Conservation (phyloP, 352 stramenopile genomes). For the Phytophthora europaea region DNA sequence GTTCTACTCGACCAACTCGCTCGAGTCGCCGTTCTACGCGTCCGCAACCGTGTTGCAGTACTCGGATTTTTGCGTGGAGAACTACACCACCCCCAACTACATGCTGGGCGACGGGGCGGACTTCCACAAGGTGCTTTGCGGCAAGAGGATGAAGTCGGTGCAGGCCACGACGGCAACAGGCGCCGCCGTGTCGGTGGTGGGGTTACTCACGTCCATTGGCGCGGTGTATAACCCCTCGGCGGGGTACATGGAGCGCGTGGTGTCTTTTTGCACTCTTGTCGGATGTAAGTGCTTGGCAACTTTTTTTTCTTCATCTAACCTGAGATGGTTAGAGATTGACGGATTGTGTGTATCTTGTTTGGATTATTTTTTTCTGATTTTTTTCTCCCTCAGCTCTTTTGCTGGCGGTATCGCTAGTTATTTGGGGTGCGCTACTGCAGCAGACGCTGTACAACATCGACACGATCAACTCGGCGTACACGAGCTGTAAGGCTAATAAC, state of each 20-base stretch:
- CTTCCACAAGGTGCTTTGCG: constrained; percentile 78
- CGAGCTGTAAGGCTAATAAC: constrained; percentile 74
- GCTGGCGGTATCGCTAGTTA: constrained; percentile 77
- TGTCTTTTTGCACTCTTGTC: constrained; percentile 87
- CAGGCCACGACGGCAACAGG: constrained; percentile 74
- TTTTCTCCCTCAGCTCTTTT: constrained; percentile 58
- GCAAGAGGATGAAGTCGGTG: constrained; percentile 75
- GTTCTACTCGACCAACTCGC: constrained; percentile 82
- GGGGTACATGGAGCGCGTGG: constrained; percentile 75
- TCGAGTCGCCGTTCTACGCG: constrained; percentile 84
- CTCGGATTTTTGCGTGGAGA: constrained; percentile 67
- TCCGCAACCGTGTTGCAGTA: constrained; percentile 85
- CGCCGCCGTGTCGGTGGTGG: constrained; percentile 67
- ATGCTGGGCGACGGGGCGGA: constrained; percentile 84
- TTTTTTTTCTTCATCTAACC: background rate
- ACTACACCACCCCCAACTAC: constrained; percentile 75
- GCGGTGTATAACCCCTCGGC: constrained; percentile 83
- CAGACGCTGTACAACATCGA: constrained; percentile 86
- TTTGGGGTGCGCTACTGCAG: constrained; percentile 83
- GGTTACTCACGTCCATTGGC: constrained; percentile 71
- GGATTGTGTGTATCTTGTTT: background rate
- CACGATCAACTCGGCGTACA: constrained; percentile 80
- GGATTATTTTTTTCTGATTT: constrained; percentile 9
- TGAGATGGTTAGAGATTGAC: background rate
- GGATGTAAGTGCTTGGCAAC: constrained; percentile 64